Evolutionary conservation across 2,329 filamentous ascomycete species (phyloP), one percentile per base, ranked within the genome.

Genomic region (Trichoderma cornu-damae): DNA sequence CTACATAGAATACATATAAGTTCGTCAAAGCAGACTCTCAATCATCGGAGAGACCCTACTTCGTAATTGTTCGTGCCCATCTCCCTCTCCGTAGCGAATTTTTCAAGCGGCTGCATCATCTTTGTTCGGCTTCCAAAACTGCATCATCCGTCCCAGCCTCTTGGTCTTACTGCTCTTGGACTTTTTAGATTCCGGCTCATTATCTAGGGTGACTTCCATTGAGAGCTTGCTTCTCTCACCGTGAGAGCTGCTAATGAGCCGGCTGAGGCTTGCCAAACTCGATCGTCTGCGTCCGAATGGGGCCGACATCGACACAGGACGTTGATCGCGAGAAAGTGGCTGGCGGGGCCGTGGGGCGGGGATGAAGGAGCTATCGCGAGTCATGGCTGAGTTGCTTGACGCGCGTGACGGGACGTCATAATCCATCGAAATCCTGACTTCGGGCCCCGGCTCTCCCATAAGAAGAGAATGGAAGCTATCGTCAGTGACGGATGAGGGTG

Each of bases 331-430:
- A 30, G 78, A 73, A 3, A 73, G 73, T 40, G 76, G 70, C 46
- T 78, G 77, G 6, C 77, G 76, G 60, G 80, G 76, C 32, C 79
- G 76, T 61, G 75, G 65, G 70, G 71, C 69, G 53, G 76, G 65
- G 1, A 70, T 64, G 43, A 79, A 78, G 34, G 75, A 75, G 64
- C 87, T 88, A 63, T 89, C 85, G 44, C 84, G 81, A 6, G 86
- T 87, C 82, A 87, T 89, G 8, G 87, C 90, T 8, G 89, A 91
- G 63, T 87, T 85, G 67, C 86, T 90, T 66, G 87, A 90, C 1
- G 87, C 89, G 62, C 80, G 72, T 2, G 88, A 91, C 2, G 88
- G 87, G 12, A 89, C 84, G 63, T 89, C 88, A 42, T 73, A 73
- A 61, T 88, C 86, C 30, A 85, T 78, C 0, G 88, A 92, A 34